These are phyloP conservation scores for Wallacemonas sp. DNA, from an alignment of 208 protist genomes.

Conservation along the genomic window DNA sequence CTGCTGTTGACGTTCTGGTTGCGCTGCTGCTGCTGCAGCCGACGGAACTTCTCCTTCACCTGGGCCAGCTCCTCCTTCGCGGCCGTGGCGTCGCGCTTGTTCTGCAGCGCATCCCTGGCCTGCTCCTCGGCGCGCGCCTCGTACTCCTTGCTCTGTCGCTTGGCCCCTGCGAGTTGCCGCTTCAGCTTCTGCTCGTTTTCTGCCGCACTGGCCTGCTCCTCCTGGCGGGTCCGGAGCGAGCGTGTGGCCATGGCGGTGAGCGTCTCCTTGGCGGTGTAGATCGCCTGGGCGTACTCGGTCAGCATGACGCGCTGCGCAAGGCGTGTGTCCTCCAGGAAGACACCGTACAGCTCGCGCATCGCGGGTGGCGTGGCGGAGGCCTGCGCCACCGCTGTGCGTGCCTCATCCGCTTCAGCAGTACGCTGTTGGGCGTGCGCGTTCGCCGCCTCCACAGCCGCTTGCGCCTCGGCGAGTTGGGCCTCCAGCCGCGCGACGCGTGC, in stretches of 20 bases:
- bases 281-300: conserved; percentile 7
- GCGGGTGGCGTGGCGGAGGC: neutral
- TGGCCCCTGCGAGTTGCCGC: conserved; percentile 9
- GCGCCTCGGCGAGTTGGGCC: neutral
- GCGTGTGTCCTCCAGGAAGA: conserved; percentile 9
- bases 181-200: conserved; percentile 8
- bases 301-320: conserved; percentile 12
- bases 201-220: conserved; percentile 5
- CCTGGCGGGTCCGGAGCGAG: conserved; percentile 5
- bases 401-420: neutral
- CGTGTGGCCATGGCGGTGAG: conserved; percentile 9
- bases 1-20: conserved; percentile 7
- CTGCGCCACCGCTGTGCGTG: neutral
- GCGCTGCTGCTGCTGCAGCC: conserved; percentile 26
- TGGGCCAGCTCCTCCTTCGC: conserved; percentile 19
- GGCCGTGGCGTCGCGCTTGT: conserved; percentile 14
- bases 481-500: neutral
- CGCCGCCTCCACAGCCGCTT: neutral
- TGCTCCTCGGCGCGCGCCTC: conserved; percentile 16
- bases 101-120: conserved; percentile 24
- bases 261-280: conserved; percentile 12
- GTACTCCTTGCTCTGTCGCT: conserved; percentile 15
- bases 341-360: neutral
- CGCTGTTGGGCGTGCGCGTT: neutral
- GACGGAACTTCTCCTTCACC: conserved; percentile 23